Evolutionary conservation across 176 grass and related monocot genomes (phyloP).

Genomic region (Musa troglodytarum): DNA sequence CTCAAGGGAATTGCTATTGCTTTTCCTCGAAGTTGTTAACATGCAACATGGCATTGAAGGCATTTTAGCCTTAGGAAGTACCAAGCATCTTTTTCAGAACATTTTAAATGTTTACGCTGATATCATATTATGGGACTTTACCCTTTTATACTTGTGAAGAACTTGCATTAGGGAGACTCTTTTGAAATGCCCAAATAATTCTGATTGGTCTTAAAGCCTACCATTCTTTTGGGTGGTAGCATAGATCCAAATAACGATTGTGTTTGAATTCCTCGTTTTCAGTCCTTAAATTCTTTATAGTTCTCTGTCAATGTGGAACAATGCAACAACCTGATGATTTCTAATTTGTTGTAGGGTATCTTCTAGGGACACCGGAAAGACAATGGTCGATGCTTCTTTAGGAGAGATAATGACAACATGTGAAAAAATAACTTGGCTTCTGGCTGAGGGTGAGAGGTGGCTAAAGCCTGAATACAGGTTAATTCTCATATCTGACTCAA

Average conservation of each 20-base stretch:
- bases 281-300: constrained; percentile 2
- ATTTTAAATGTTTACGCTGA: not conserved
- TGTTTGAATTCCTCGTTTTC: not conserved
- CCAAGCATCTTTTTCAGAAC: not conserved
- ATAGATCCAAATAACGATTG: not conserved
- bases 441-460: constrained; percentile 98
- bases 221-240: not conserved
- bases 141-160: not conserved
- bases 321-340: constrained; percentile 5
- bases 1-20: not conserved
- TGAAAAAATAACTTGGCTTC: constrained; percentile 98
- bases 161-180: not conserved
- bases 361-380: constrained; percentile 91
- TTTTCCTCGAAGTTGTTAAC: not conserved
- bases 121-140: not conserved
- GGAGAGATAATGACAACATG: constrained; percentile 99
- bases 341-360: constrained; percentile 49
- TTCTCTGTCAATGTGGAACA: not conserved
- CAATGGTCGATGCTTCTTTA: constrained; percentile 95
- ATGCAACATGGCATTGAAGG: not conserved
- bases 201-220: not conserved
- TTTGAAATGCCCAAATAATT: not conserved
- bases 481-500: constrained; percentile 15
- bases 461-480: constrained; percentile 99
- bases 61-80: not conserved